phyloP scores from a whole-genome alignment of 2,329 filamentous ascomycete genomes.

The Stenocarpella maydis region DNA sequence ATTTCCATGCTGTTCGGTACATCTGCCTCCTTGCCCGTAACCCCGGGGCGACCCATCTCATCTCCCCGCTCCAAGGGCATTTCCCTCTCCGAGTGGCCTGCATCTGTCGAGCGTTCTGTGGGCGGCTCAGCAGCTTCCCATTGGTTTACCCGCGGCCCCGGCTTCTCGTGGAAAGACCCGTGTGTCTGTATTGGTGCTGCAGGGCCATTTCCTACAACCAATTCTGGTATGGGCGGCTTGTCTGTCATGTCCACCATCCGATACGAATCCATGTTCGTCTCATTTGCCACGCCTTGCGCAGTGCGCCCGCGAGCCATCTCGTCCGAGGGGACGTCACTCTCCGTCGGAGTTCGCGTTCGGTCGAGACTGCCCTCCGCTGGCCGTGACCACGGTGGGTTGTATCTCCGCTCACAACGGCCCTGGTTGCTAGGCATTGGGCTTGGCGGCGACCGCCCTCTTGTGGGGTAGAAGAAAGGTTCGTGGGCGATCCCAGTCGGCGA shows the following conservation, averaged over 20 bases:
- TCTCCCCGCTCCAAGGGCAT: background rate
- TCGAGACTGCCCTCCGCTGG: constrained; percentile 22
- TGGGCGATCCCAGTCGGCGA: constrained; percentile 47
- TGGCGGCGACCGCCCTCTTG: constrained; percentile 62
- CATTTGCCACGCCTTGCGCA: background rate
- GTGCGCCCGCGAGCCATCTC: background rate
- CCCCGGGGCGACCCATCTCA: background rate
- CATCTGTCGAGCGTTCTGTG: background rate
- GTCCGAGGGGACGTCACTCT: constrained; percentile 49
- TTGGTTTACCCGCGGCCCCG: background rate
- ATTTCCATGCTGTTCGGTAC: constrained; percentile 11
- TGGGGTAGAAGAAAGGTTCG: constrained; percentile 55
- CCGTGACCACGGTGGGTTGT: constrained; percentile 39
- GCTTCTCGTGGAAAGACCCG: background rate
- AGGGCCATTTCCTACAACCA: background rate
- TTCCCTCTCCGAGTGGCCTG: background rate
- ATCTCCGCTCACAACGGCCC: constrained; percentile 46
- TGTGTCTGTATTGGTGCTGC: background rate
- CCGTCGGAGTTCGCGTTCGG: constrained; percentile 47
- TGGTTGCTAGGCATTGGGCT: constrained; percentile 57
- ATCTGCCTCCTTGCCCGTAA: constrained; percentile 2
- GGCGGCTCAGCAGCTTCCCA: constrained; percentile 31
- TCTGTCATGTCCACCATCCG: background rate
- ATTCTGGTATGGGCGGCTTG: background rate
- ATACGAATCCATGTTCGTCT: background rate